A percentile compares a stretch with the other conserved stretches of the same genome.
Evolutionary conservation across 192 early-diverging fungal genomes (phyloP).

Genomic region (Coemansia aciculifera): DNA sequence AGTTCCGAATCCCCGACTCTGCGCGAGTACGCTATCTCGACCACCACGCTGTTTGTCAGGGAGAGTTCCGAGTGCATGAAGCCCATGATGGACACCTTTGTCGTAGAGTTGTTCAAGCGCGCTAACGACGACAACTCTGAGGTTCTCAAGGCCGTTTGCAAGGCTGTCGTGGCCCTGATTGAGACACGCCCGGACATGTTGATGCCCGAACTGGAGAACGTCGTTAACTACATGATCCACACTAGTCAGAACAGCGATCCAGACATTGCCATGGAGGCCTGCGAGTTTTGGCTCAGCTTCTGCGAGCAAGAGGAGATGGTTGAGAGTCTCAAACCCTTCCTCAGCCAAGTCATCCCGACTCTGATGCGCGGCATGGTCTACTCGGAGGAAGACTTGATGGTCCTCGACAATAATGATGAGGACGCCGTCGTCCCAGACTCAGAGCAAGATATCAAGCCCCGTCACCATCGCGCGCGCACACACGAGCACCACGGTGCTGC

Average conservation of each 20-base stretch:
- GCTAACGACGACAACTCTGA: slow-evolving; percentile 80
- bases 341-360: slow-evolving; percentile 82
- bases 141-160: slow-evolving; percentile 91
- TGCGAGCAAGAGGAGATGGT: slow-evolving; percentile 87
- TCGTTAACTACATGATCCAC: slow-evolving; percentile 95
- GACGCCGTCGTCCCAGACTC: slow-evolving; percentile 86
- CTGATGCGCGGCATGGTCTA: slow-evolving; percentile 96
- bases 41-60: slow-evolving; percentile 85
- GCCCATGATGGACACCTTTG: slow-evolving; percentile 55
- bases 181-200: slow-evolving; percentile 85
- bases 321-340: slow-evolving; percentile 68
- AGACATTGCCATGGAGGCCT: slow-evolving; percentile 93
- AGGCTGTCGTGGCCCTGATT: slow-evolving; percentile 87
- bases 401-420: slow-evolving; percentile 77
- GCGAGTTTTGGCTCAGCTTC: slow-evolving; percentile 98
- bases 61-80: slow-evolving; percentile 67
- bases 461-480: slow-evolving; percentile 81
- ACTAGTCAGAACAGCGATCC: slow-evolving; percentile 85
- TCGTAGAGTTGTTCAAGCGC: slow-evolving; percentile 71
- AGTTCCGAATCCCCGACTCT: slow-evolving; percentile 72
- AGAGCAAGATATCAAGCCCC: slow-evolving; percentile 92
- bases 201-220: slow-evolving; percentile 80
- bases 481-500: slow-evolving; percentile 69
- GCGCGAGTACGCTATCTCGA: slow-evolving; percentile 79
- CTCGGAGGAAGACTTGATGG: slow-evolving; percentile 84